A percentile compares a stretch with the other conserved stretches of the same genome.
These are phyloP conservation scores for Babesia caballi DNA, from an alignment of 169 alveolate genomes.

Conservation along the genomic window DNA sequence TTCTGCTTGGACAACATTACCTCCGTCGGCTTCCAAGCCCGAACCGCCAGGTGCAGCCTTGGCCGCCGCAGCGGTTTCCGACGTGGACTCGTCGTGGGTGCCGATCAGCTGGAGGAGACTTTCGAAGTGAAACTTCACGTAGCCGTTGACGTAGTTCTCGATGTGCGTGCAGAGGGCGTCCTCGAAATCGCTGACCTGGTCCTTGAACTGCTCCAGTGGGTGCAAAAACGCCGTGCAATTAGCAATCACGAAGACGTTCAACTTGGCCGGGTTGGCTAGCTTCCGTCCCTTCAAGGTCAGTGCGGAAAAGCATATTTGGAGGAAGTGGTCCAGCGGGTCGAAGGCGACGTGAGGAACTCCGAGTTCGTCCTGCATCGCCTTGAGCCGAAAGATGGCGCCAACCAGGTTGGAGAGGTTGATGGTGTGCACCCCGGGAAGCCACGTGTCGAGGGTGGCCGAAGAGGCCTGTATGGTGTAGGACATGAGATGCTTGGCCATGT, in stretches of 20 bases:
- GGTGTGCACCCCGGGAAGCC: conserved; percentile 56
- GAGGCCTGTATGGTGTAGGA: conserved; percentile 15
- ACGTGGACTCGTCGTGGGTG: background rate
- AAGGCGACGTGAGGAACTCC: background rate
- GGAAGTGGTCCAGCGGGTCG: conserved; percentile 6
- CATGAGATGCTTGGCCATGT: conserved; percentile 14
- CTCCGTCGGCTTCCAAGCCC: no score
- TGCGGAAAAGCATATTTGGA: background rate
- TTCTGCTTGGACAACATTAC: background rate
- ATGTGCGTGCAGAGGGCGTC: background rate
- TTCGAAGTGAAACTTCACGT: background rate
- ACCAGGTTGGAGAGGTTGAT: conserved; percentile 47
- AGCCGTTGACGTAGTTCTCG: conserved; percentile 3
- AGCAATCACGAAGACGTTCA: conserved; percentile 13
- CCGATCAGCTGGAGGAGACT: background rate
- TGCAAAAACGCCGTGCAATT: conserved; percentile 22
- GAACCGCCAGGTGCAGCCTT: no score
- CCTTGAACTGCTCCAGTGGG: background rate
- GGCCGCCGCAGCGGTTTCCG: no score
- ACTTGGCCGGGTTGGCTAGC: conserved; percentile 6
- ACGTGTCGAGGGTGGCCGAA: conserved; percentile 16
- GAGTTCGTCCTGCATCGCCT: background rate
- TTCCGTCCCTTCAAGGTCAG: background rate
- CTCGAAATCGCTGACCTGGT: background rate
- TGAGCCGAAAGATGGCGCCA: background rate